Percentiles rank a stretch among this genome's conserved stretches.
Conservation (phyloP, 2,329 filamentous ascomycete genomes). For the Ascosphaera apis region DNA sequence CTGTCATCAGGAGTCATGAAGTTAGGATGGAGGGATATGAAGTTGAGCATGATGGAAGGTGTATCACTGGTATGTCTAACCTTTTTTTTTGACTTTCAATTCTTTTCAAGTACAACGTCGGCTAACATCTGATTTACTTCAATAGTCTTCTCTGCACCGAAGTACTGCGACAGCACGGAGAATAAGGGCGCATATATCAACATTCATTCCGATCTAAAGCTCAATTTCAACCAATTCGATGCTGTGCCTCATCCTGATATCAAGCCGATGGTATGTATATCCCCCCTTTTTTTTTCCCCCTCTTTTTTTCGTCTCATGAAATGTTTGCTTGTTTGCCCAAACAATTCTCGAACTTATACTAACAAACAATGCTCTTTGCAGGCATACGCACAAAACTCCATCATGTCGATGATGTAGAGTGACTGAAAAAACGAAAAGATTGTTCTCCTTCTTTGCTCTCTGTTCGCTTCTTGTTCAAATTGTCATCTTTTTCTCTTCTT, state of each 20-base stretch:
- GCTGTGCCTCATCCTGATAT: conserved; percentile 92
- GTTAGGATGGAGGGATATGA: conserved; percentile 99
- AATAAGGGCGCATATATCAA: conserved; percentile 99
- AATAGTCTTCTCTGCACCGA: conserved; percentile 82
- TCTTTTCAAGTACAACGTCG: no score
- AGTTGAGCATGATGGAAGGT: conserved; percentile 83
- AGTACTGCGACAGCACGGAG: conserved; percentile 92
- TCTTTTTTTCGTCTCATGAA: not conserved
- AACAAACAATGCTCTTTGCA: conserved; percentile 4
- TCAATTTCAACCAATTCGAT: conserved; percentile 81
- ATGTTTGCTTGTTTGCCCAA: conserved; percentile 1
- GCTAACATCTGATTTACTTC: not conserved
- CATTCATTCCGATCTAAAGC: conserved; percentile 73
- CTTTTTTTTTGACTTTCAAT: not conserved
- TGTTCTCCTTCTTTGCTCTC: no score
- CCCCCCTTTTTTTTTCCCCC: not conserved
- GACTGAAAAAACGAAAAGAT: no score
- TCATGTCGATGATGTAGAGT: conserved; percentile 15
- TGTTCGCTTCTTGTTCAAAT: no score
- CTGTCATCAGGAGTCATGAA: conserved; percentile 91
- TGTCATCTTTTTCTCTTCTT: no score
- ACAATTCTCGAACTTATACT: not conserved
- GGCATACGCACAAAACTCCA: conserved; percentile 24
- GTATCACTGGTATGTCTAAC: conserved; percentile 53
- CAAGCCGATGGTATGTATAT: conserved; percentile 49